These are phyloP conservation scores for Rubroboletus pulcherrimus DNA, from an alignment of 768 basidiomycete genomes.

Conservation along the genomic window DNA sequence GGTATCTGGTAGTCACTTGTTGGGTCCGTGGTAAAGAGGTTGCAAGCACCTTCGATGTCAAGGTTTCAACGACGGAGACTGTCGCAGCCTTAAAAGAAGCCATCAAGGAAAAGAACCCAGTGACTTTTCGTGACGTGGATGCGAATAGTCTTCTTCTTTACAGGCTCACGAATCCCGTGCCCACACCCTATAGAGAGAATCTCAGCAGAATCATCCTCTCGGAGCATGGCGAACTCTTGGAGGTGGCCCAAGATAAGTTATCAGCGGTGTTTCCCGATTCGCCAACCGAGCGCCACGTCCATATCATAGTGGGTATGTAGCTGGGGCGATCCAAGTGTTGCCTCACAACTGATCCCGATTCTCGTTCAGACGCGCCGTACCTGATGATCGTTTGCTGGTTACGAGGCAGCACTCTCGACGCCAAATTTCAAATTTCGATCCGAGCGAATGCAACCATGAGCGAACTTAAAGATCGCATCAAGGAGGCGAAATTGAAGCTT, in stretches of 20 bases:
- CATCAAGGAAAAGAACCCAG: constrained; percentile 1
- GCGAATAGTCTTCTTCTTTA: neutral
- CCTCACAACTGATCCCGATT: neutral
- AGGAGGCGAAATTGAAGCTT: neutral
- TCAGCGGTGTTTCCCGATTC: neutral
- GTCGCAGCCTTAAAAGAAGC: neutral
- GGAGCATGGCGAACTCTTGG: neutral
- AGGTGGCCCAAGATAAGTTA: neutral
- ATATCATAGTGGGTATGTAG: neutral
- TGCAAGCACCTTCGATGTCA: too few species aligned
- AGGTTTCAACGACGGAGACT: neutral
- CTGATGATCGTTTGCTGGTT: neutral
- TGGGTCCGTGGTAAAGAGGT: too few species aligned
- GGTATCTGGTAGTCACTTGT: too few species aligned
- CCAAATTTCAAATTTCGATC: constrained; percentile 4
- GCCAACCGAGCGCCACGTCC: neutral
- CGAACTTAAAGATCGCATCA: neutral
- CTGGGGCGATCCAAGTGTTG: neutral
- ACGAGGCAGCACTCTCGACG: neutral
- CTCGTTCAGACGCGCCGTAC: neutral
- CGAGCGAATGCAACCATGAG: too few species aligned
- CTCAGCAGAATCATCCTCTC: neutral
- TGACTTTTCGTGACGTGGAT: neutral
- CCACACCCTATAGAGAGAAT: neutral
- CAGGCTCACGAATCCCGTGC: neutral